phyloP scores from a whole-genome alignment of 306 rosid genomes.

The Spatholobus suberectus region DNA sequence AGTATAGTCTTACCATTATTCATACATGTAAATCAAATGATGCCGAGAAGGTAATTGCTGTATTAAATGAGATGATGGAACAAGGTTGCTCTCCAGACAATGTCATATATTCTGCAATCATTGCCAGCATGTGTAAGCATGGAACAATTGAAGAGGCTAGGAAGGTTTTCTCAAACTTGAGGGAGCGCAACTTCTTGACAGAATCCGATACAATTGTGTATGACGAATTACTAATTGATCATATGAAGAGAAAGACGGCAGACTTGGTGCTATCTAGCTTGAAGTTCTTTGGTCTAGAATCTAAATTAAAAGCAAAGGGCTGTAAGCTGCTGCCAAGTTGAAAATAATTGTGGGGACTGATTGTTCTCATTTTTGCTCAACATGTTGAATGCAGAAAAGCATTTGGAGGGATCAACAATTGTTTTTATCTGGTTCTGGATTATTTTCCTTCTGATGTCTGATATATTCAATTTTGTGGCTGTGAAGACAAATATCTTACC shows the following conservation, averaged over 20 bases:
- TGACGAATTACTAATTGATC: conserved; percentile 80
- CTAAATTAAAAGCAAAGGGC: conserved; percentile 81
- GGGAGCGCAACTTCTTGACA: conserved; percentile 58
- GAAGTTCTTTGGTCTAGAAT: conserved; percentile 84
- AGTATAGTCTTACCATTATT: conserved; percentile 70
- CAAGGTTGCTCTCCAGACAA: conserved; percentile 61
- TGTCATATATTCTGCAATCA: conserved; percentile 62
- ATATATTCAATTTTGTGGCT: not conserved
- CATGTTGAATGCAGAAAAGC: conserved; percentile 20
- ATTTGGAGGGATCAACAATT: conserved; percentile 4
- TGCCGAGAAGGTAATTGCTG: conserved; percentile 64
- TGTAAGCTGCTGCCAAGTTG: conserved; percentile 59
- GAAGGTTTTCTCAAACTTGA: conserved; percentile 68
- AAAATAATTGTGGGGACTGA: conserved; percentile 10
- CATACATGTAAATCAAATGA: conserved; percentile 65
- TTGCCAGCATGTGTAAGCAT: conserved; percentile 78
- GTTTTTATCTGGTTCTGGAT: not conserved
- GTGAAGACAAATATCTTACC: not conserved
- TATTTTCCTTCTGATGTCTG: conserved; percentile 6
- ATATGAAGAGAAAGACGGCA: conserved; percentile 83
- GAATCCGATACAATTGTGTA: conserved; percentile 75
- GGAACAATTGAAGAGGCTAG: conserved; percentile 87
- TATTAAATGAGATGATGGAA: conserved; percentile 77
- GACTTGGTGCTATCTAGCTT: conserved; percentile 77
- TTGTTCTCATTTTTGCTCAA: not conserved